These are phyloP conservation scores for Theileria sp. DNA, from an alignment of 169 alveolate genomes.

Conservation along the genomic window DNA sequence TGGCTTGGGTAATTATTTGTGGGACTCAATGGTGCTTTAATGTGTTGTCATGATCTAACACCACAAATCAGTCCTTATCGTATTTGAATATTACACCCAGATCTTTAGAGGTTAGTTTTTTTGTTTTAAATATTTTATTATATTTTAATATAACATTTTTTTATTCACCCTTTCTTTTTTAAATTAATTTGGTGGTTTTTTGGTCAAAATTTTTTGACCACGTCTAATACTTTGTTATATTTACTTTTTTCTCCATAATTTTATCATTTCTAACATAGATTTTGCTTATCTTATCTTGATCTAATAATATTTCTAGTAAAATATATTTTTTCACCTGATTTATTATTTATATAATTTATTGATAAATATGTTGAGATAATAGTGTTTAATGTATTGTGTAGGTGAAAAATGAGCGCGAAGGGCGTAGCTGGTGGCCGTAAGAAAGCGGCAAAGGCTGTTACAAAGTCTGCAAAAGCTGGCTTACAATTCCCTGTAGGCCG, in stretches of 20 bases:
- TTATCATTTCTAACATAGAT: background rate
- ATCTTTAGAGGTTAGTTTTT: conserved; percentile 4
- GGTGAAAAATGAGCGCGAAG: conserved; percentile 60
- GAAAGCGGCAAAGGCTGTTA: conserved; percentile 82
- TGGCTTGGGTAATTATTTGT: background rate
- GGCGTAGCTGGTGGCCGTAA: conserved; percentile 82
- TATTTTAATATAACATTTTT: background rate
- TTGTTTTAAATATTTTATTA: background rate
- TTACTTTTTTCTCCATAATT: background rate
- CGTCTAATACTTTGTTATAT: background rate
- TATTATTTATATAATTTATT: background rate
- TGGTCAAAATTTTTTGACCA: background rate
- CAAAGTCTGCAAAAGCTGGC: conserved; percentile 98
- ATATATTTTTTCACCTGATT: background rate
- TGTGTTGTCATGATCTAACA: background rate
- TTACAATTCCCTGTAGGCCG: conserved; percentile 99
- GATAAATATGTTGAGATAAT: background rate
- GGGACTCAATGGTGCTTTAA: conserved; percentile 14
- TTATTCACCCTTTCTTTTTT: background rate
- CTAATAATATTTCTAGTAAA: background rate
- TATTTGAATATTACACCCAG: conserved; percentile 13
- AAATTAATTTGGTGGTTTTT: background rate
- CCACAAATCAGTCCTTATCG: conserved; percentile 18
- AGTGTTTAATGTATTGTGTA: background rate
- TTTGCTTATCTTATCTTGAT: background rate